Base-by-base conservation (phyloP, 140 eudicot genomes). In the Senecio squalidus region DNA sequence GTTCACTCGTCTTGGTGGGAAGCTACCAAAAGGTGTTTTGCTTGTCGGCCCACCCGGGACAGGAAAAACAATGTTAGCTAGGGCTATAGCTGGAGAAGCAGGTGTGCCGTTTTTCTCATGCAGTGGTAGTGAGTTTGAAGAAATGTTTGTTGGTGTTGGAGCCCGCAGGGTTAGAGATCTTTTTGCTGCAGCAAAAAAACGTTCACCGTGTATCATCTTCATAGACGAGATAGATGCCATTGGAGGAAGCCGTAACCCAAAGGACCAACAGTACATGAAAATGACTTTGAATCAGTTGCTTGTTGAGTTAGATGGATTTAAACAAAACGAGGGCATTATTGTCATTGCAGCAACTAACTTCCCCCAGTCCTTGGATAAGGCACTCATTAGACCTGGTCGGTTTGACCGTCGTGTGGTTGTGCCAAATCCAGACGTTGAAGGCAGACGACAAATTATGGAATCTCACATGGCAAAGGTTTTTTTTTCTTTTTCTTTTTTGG, bases 31-130 rank as follows among this genome's bases (percentile, higher is more conserved):
- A 68, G 98, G 96, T 45, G 98, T 92, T 62, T 62, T 92, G 38
- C 93, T 92, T 26, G 98, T 92, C 47, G 98, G 98, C 16, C 98
- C 98, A 23, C 98, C 98, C 15, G 98, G 98, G 24, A 92, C 96
- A 2, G 98, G 98, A 10, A 92, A 92, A 69, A 92, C 98, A 22
- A 92, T 92, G 98, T 76, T 92, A 65, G 98, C 96, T 53, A 65
- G 98, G 59, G 98, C 98, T 17, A 92, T 92, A 45, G 96, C 98
- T 2, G 98, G 98, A 56, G 98, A 92, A 79, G 98, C 98, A 18
- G 95, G 93, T 1, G 98, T 92, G 10, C 98, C 98, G 3, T 92
- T 92, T 49, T 92, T 92, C 64, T 87, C 95, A 25, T 81, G 96
- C 84, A 92, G 98, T 49, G 96, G 98, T 46, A 92, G 98, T 50